A percentile compares a stretch with the other conserved stretches of the same genome.
Conservation (phyloP, 805 yeast genomes). For the Wickerhamiella vanderwaltii region DNA sequence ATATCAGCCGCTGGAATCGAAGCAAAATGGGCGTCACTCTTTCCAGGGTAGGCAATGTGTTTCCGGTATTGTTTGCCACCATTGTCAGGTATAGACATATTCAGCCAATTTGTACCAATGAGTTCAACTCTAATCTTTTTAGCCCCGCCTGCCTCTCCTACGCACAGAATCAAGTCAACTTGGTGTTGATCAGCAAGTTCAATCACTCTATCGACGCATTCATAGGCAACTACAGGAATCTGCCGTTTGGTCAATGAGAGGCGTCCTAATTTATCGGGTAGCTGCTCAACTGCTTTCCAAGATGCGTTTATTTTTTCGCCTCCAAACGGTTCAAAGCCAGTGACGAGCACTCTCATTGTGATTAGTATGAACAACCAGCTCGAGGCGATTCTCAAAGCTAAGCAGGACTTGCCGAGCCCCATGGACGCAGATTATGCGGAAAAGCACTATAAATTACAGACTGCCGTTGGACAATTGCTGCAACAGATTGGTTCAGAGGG, state of each 20-base stretch:
- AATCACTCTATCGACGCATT: conserved; percentile 11
- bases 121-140: conserved; percentile 14
- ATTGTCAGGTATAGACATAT: conserved; percentile 15
- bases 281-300: conserved; percentile 14
- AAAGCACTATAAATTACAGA: not conserved
- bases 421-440: not conserved
- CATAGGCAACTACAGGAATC: conserved; percentile 15
- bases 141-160: conserved; percentile 18
- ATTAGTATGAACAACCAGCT: not conserved
- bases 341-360: conserved; percentile 14
- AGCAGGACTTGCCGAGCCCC: not conserved
- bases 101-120: conserved; percentile 18
- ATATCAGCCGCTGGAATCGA: conserved; percentile 12
- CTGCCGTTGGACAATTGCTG: not conserved
- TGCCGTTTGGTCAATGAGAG: conserved; percentile 6
- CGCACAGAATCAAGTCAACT: conserved; percentile 15
- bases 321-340: conserved; percentile 19
- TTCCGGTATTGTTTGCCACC: conserved; percentile 10
- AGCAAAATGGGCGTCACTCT: conserved; percentile 16
- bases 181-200: conserved; percentile 10
- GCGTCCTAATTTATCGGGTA: conserved; percentile 12
- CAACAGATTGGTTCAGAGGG: conserved; percentile 34
- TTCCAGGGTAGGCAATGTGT: conserved; percentile 7
- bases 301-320: conserved; percentile 16
- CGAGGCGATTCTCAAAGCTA: not conserved